Evolutionary conservation across 225 moss, liverwort and hornwort species (phyloP), one percentile per base, ranked within the genome.

Genomic region (Ulota crispa): DNA sequence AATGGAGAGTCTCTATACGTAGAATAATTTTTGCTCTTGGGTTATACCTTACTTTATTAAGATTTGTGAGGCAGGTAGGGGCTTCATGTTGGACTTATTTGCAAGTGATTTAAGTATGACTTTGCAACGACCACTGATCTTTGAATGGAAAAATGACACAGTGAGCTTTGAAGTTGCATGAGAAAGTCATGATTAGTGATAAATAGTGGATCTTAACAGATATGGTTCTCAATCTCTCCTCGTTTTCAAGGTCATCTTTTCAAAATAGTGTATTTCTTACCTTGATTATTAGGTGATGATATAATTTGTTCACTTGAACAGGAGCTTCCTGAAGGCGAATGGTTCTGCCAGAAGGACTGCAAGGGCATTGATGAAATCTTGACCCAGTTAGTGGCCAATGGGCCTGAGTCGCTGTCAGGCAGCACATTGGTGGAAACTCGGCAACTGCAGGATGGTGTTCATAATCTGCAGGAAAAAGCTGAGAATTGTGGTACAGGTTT

Each of bases 271-370:
- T 9, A 30, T 43, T 42, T 41, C 27, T 19, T 12, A 62, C 45
- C 31, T 76, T 32, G 24, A 21, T 24, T 53, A 56, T 53, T 64
- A 62, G 65, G 62, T 67, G 54, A 34, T 68, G 18, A 75, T 31
- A 52, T 16, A 39, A 41, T 9, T 70, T 54, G 24, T 87, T 78
- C 41, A 8, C 23, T 76, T 83, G 36, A 39, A 10, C 92, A 97
- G 95, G 93, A 89, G 70, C 83, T 97, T 41, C 97, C 95, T 39
- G 93, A 97, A 42, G 97, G 91, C 78, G 95, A 97, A 78, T 97
- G 97, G 97, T 95, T 95, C 85, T 97, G 97, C 63, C 88, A 90
- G 57, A 87, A 89, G 31, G 95, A 95, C 72, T 97, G 97, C 85
- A 82, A 89, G 56, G 87, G 88, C 36, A 97, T 97, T 41, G 92